These are phyloP conservation scores for Apiotrichum brassicae DNA, from an alignment of 1,284 basidiomycete genomes.

Conservation along the genomic window DNA sequence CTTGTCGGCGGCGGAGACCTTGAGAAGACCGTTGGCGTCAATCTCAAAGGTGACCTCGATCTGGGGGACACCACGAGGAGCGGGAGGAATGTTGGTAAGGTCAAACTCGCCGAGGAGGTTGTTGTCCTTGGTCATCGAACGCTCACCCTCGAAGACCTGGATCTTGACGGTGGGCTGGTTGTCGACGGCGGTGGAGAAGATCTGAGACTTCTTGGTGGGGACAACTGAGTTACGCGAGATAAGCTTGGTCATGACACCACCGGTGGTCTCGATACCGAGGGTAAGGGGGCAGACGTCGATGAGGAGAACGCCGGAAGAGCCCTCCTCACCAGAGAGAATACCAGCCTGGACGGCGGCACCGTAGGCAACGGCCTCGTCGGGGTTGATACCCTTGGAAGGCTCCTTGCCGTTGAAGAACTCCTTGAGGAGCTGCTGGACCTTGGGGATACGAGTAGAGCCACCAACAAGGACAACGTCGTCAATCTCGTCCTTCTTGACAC, in stretches of 20 bases:
- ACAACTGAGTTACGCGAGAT: constrained; percentile 93
- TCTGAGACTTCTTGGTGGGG: constrained; percentile 97
- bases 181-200: constrained; percentile 94
- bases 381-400: constrained; percentile 94
- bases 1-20: constrained; percentile 81
- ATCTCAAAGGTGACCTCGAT: constrained; percentile 94
- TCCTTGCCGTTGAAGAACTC: constrained; percentile 80
- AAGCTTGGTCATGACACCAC: constrained; percentile 96
- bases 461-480: constrained; percentile 97
- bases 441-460: constrained; percentile 97
- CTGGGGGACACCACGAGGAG: constrained; percentile 90
- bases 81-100: constrained; percentile 83
- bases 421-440: constrained; percentile 95
- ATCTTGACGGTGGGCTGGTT: constrained; percentile 89
- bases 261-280: constrained; percentile 95
- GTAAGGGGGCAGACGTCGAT: constrained; percentile 96
- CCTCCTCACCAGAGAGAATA: constrained; percentile 96
- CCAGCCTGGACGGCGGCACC: constrained; percentile 99
- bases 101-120: constrained; percentile 96
- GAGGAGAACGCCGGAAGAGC: constrained; percentile 91
- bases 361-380: constrained; percentile 98
- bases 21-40: constrained; percentile 86
- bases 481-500: constrained; percentile 94
- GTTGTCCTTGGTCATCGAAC: constrained; percentile 95
- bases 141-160: constrained; percentile 87